Evolutionary conservation across 148 eudicot species (phyloP).

Genomic region (Spergularia bocconei): DNA sequence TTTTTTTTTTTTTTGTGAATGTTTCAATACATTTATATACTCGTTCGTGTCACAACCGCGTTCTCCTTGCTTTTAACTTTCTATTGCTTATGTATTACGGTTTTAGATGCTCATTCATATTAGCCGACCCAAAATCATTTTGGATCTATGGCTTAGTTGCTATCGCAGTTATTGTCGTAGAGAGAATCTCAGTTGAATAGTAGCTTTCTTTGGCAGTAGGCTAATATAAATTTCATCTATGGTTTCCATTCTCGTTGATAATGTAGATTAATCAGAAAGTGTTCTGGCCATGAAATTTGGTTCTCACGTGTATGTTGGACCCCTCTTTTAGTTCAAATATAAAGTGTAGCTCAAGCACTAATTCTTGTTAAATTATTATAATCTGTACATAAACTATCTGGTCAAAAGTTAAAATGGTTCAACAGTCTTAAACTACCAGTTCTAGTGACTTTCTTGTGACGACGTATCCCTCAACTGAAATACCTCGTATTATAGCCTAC

Average conservation of each 20-base stretch:
- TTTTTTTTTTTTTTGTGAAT: too few relatives aligned
- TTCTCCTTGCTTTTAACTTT: too few relatives aligned
- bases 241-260: slow-evolving; percentile 30
- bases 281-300: slow-evolving; percentile 29
- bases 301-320: slow-evolving; percentile 31
- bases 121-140: too few relatives aligned
- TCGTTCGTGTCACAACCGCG: too few relatives aligned
- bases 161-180: too few relatives aligned
- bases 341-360: slow-evolving; percentile 28
- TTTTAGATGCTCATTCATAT: too few relatives aligned
- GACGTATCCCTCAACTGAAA: too few relatives aligned
- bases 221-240: slow-evolving; percentile 28
- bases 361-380: slow-evolving; percentile 9
- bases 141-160: too few relatives aligned
- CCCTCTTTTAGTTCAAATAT: slow-evolving; percentile 18
- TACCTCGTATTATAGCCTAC: too few relatives aligned
- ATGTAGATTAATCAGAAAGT: slow-evolving; percentile 29
- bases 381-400: not conserved
- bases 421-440: not conserved
- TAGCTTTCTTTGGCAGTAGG: slow-evolving; percentile 22
- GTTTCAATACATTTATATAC: too few relatives aligned
- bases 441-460: not conserved
- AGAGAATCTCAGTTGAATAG: slow-evolving; percentile 23
- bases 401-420: slow-evolving; percentile 16
- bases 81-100: too few relatives aligned